Evolutionary conservation across 305 asterid species (phyloP).

Genomic region (Caryopteris hybrid): DNA sequence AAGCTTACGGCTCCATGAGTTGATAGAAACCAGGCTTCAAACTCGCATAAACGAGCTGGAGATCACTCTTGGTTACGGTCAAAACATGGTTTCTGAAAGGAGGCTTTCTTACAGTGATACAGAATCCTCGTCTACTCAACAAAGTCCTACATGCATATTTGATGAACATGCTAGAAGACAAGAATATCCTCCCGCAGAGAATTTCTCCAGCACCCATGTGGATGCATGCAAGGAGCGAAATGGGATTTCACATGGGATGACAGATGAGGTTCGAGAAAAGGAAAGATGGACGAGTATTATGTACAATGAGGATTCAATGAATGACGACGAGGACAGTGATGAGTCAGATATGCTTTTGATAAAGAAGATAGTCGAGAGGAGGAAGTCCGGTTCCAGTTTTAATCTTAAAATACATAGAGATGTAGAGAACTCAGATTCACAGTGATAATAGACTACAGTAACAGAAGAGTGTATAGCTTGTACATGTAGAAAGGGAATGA

Average conservation of each 20-base stretch:
- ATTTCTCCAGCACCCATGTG: neutral
- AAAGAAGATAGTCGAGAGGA: conserved; percentile 31
- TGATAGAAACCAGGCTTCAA: conserved; percentile 57
- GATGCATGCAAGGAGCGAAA: conserved; percentile 6
- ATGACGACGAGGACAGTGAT: conserved; percentile 33
- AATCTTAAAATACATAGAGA: conserved; percentile 17
- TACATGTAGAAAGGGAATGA: conserved; percentile 5
- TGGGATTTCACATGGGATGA: conserved; percentile 3
- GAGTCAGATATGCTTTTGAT: conserved; percentile 37
- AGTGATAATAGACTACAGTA: neutral
- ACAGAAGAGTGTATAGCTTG: conserved; percentile 26
- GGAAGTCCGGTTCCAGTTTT: conserved; percentile 26
- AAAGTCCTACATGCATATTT: conserved; percentile 30
- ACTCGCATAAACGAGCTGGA: conserved; percentile 58
- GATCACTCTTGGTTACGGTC: conserved; percentile 33
- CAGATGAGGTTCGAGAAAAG: conserved; percentile 1
- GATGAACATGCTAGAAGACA: conserved; percentile 3
- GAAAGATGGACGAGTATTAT: conserved; percentile 16
- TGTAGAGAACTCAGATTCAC: conserved; percentile 1
- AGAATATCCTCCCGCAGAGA: neutral
- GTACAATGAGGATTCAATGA: conserved; percentile 20
- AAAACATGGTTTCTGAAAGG: conserved; percentile 13
- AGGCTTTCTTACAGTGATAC: conserved; percentile 20
- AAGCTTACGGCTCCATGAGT: conserved; percentile 55
- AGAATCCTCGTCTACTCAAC: conserved; percentile 31